phyloP scores from a whole-genome alignment of 1,284 basidiomycete genomes.

The Microbotryum saponariae region DNA sequence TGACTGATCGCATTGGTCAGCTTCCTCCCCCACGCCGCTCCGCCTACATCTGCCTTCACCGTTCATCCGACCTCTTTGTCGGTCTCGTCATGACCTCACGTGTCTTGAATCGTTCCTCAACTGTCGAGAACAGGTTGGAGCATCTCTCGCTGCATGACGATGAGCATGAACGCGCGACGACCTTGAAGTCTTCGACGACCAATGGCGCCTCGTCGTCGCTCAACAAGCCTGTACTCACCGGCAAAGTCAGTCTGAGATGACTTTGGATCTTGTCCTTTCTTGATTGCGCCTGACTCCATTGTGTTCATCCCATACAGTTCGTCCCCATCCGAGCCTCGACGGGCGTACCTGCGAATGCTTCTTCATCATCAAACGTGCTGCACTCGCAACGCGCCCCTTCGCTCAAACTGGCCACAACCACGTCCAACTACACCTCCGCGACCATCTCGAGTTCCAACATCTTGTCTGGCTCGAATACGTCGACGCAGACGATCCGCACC shows the following conservation, averaged over 20 bases:
- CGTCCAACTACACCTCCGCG: not conserved
- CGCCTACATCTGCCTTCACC: no score
- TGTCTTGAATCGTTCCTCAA: conserved; percentile 11
- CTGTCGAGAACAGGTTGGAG: conserved; percentile 27
- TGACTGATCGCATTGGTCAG: no score
- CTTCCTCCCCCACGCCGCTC: no score
- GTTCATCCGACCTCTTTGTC: not conserved
- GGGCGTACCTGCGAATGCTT: not conserved
- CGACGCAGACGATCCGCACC: not conserved
- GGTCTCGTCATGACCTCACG: conserved; percentile 15
- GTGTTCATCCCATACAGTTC: conserved; percentile 1
- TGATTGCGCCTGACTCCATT: not conserved
- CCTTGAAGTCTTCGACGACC: not conserved
- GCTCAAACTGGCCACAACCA: conserved; percentile 20
- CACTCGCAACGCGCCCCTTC: conserved; percentile 12
- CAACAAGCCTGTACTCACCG: not conserved
- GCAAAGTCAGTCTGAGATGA: not conserved
- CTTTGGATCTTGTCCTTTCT: no score
- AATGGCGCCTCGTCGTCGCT: not conserved
- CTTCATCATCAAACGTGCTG: conserved; percentile 27
- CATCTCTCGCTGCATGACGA: conserved; percentile 14
- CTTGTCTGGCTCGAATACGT: not conserved
- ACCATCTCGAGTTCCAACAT: not conserved
- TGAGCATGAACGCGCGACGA: not conserved
- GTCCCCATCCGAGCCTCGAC: conserved; percentile 14